These are phyloP conservation scores for Neurospora discreta DNA, from an alignment of 495 filamentous ascomycete genomes.

Conservation along the genomic window DNA sequence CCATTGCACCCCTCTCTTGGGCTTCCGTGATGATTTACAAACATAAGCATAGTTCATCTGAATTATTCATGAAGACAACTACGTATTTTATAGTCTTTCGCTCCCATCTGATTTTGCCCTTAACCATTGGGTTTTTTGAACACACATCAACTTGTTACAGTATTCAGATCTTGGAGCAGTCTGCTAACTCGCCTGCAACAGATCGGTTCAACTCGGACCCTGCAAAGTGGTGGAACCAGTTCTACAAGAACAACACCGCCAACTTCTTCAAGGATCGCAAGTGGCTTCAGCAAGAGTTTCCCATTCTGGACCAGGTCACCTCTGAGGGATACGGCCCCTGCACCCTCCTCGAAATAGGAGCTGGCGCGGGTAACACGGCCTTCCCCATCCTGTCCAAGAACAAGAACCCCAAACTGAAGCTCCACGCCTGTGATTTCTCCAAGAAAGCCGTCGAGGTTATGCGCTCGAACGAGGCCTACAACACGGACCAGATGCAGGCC, in stretches of 20 bases:
- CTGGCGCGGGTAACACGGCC: conserved; percentile 91
- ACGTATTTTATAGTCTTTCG: conserved; percentile 45
- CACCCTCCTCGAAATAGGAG: conserved; percentile 79
- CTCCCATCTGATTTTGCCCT: conserved; percentile 46
- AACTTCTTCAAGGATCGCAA: conserved; percentile 99
- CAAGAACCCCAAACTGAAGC: conserved; percentile 61
- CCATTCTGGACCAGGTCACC: conserved; percentile 61
- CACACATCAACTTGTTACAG: background rate
- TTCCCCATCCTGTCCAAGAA: conserved; percentile 80
- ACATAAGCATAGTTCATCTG: conserved; percentile 54
- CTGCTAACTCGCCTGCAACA: conserved; percentile 25
- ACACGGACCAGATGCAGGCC: conserved; percentile 57
- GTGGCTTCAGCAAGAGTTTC: conserved; percentile 93
- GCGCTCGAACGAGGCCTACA: conserved; percentile 51
- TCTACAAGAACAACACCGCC: conserved; percentile 87
- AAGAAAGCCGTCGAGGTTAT: conserved; percentile 86
- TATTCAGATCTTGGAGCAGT: conserved; percentile 2
- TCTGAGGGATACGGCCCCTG: conserved; percentile 46
- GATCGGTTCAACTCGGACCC: conserved; percentile 78
- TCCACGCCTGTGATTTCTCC: conserved; percentile 92
- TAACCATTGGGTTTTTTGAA: background rate
- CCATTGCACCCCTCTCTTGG: background rate
- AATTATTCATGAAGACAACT: conserved; percentile 41
- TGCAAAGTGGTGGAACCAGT: conserved; percentile 91
- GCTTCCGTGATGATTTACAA: conserved; percentile 44